A percentile compares a stretch with the other conserved stretches of the same genome.
These are phyloP conservation scores for Aspergillus pseudoglaucus DNA, from an alignment of 2,329 filamentous ascomycete species.

Conservation along the genomic window DNA sequence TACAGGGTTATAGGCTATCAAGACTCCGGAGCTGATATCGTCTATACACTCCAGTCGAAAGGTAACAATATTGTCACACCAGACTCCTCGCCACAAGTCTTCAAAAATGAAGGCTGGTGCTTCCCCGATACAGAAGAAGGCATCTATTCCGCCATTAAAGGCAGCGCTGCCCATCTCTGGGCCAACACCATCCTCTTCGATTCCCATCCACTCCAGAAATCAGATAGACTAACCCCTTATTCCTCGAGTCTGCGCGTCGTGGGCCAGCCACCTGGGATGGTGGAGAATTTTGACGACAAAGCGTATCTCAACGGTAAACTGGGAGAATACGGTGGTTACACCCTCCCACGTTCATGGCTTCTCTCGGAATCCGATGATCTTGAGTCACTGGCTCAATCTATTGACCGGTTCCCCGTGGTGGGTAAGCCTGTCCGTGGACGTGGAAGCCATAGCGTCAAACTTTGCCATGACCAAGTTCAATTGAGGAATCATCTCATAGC, in stretches of 20 bases:
- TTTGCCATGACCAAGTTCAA: conserved; percentile 32
- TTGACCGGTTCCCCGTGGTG: conserved; percentile 35
- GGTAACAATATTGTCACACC: conserved; percentile 31
- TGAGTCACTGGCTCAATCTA: conserved; percentile 9
- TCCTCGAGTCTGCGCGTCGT: conserved; percentile 33
- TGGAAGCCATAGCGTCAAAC: conserved; percentile 46
- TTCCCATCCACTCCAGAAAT: conserved; percentile 44
- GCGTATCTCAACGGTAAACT: conserved; percentile 43
- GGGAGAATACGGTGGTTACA: conserved; percentile 31
- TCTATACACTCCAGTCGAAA: conserved; percentile 32
- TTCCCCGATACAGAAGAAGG: conserved; percentile 42
- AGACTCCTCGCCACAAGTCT: conserved; percentile 20
- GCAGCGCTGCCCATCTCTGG: conserved; percentile 44
- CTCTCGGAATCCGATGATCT: conserved; percentile 15
- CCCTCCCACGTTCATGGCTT: conserved; percentile 35
- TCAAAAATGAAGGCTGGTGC: conserved; percentile 32
- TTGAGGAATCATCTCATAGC: conserved; percentile 28
- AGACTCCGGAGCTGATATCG: conserved; percentile 46
- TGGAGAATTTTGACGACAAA: conserved; percentile 49
- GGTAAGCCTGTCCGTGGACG: conserved; percentile 46
- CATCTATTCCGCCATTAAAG: conserved; percentile 33
- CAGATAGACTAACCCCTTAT: conserved; percentile 23
- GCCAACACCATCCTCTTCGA: conserved; percentile 48
- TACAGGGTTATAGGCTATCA: conserved; percentile 35
- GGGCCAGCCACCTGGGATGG: conserved; percentile 43